A percentile compares a stretch with the other conserved stretches of the same genome.
Conservation (phyloP, 257 asterid genomes). For the Ligustrum vulgare region DNA sequence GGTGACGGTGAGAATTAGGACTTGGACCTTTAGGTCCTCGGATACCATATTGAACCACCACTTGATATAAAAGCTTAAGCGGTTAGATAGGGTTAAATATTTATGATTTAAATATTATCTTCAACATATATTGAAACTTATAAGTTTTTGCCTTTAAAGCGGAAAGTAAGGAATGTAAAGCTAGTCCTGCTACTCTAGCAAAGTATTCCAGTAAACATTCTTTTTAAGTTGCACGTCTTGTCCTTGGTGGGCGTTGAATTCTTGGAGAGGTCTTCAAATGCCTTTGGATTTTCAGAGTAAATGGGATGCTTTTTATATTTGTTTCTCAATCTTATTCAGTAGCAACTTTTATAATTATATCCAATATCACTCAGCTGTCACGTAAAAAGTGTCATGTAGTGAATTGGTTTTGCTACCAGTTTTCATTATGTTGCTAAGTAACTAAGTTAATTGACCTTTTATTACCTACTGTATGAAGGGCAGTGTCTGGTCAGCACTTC, state of each 20-base stretch:
- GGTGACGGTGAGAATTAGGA: too few relatives aligned
- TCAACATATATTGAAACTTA: not conserved
- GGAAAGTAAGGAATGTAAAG: not conserved
- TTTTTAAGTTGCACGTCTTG: slow-evolving; percentile 5
- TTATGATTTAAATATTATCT: too few relatives aligned
- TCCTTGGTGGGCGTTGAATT: not conserved
- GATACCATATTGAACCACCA: too few relatives aligned
- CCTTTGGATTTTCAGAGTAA: not conserved
- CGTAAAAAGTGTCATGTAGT: slow-evolving; percentile 15
- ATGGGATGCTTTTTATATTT: not conserved
- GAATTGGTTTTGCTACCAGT: slow-evolving; percentile 19
- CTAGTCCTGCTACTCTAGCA: not conserved
- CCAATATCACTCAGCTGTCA: slow-evolving; percentile 6
- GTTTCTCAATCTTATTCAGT: not conserved
- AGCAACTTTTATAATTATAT: not conserved
- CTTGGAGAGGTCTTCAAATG: not conserved
- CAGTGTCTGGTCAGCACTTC: slow-evolving; percentile 99
- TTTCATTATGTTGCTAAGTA: slow-evolving; percentile 21
- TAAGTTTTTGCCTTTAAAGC: not conserved
- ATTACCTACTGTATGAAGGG: slow-evolving; percentile 62
- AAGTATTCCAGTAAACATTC: not conserved
- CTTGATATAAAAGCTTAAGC: too few relatives aligned
- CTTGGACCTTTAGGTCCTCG: too few relatives aligned
- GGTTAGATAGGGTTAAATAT: too few relatives aligned
- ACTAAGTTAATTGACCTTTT: slow-evolving; percentile 28